Conservation (phyloP, 2,329 filamentous ascomycete genomes). For the Thelonectria discophora region DNA sequence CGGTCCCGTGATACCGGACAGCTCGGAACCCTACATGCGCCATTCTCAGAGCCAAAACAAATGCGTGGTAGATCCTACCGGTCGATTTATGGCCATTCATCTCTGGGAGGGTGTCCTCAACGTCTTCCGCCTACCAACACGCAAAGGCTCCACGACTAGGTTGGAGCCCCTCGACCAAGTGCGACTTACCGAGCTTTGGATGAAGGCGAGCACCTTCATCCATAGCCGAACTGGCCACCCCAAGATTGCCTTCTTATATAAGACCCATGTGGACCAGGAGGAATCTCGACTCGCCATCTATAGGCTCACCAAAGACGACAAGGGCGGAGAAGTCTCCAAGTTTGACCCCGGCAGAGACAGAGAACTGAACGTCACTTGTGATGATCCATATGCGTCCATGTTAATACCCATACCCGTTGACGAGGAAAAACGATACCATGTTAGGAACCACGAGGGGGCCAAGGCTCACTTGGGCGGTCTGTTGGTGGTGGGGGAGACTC, state of each 20-base stretch:
- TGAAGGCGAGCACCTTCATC: conserved; percentile 66
- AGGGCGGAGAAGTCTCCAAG: conserved; percentile 60
- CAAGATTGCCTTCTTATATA: conserved; percentile 67
- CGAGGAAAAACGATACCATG: conserved; percentile 67
- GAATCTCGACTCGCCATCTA: conserved; percentile 68
- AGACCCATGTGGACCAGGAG: conserved; percentile 59
- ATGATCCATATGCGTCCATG: conserved; percentile 65
- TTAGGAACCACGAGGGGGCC: conserved; percentile 61
- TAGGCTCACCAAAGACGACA: conserved; percentile 66
- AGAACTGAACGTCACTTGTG: conserved; percentile 61
- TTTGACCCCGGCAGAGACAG: conserved; percentile 66
- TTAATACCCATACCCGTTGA: conserved; percentile 70
- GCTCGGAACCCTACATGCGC: conserved; percentile 69
- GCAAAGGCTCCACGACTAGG: conserved; percentile 55
- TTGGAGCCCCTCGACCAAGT: conserved; percentile 63
- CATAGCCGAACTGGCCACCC: conserved; percentile 67
- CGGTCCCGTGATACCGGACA: conserved; percentile 61
- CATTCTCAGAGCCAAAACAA: conserved; percentile 85
- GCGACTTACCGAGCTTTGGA: conserved; percentile 66
- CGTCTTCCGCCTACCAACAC: conserved; percentile 59
- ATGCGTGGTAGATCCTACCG: conserved; percentile 84
- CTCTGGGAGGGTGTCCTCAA: conserved; percentile 69
- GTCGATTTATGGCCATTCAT: conserved; percentile 66
- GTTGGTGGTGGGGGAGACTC: conserved; percentile 80
- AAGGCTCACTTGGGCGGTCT: conserved; percentile 73